Base-by-base conservation (phyloP, 345 rosid species). In the Excoecaria cochinchinensis region DNA sequence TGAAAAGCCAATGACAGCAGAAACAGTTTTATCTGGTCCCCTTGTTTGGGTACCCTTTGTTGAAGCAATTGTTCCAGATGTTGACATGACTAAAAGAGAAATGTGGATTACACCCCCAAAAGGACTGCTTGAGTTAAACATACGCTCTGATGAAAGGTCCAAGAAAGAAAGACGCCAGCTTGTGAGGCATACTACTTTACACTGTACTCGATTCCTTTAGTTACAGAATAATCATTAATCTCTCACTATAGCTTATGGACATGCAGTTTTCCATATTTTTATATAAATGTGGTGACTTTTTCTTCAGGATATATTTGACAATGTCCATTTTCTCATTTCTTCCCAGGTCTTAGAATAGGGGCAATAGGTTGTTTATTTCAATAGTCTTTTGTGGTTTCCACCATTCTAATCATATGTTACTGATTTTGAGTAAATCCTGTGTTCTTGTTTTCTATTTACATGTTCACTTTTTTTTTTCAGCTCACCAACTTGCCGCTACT, bases 81-180 rank as follows among this genome's bases (percentile, higher is more conserved):
- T 92, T 82, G 90, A 94, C 79, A 75, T 89, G 82, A 79, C 61
- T 15, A 88, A 85, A 84, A 84, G 73, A 68, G 97, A 92, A 86
- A 88, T 94, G 90, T 74, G 81, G 67, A 92, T 94, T 60, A 84
- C 91, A 62, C 98, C 98, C 8, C 97, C 98, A 2, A 90, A 88
- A 77, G 98, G 98, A 72, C 97, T 94, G 36, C 93, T 94, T 2
- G 90, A 88, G 88, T 84, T 92, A 69, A 94, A 94, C 68, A 57
- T 89, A 19, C 95, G 90, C 52, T 50, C 87, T 44, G 92, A 89
- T 74, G 85, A 84, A 51, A 87, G 80, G 78, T 91, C 98, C 79
- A 92, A 94, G 90, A 94, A 92, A 86, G 98, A 94, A 81, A 86
- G 97, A 79, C 92, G 95, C 40, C 97, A 94, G 77, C 91, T 91